A percentile compares a stretch with the other conserved stretches of the same genome.
Conservation (phyloP, 805 yeast species). For the Blastobotrys chiropterorum region DNA sequence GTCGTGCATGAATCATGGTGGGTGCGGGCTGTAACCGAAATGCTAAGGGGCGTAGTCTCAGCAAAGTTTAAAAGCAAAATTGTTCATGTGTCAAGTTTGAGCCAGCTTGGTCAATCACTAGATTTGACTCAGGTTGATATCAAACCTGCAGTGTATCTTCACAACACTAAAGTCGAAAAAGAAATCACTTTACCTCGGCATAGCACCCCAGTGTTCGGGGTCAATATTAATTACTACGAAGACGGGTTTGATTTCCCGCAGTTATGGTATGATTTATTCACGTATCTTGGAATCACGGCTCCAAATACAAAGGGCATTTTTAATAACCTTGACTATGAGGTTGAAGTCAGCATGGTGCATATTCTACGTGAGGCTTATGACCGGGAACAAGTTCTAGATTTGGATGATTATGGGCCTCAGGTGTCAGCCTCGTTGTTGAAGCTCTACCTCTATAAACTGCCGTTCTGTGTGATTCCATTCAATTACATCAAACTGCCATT, state of each 20-base stretch:
- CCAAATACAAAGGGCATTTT: slow-evolving; percentile 14
- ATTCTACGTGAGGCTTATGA: slow-evolving; percentile 31
- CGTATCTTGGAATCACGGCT: slow-evolving; percentile 14
- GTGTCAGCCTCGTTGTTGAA: slow-evolving; percentile 41
- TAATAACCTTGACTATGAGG: slow-evolving; percentile 21
- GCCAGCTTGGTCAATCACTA: slow-evolving; percentile 51
- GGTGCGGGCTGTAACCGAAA: slow-evolving; percentile 67
- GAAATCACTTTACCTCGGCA: slow-evolving; percentile 45
- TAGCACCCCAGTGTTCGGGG: slow-evolving; percentile 28
- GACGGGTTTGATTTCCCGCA: slow-evolving; percentile 22
- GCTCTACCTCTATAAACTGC: slow-evolving; percentile 45
- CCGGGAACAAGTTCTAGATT: slow-evolving; percentile 47
- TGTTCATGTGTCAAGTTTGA: slow-evolving; percentile 43
- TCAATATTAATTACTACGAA: not conserved
- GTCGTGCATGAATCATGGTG: slow-evolving; percentile 92
- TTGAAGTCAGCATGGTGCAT: no score
- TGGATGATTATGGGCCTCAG: slow-evolving; percentile 52
- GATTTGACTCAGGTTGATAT: slow-evolving; percentile 76
- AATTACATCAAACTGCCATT: slow-evolving; percentile 48
- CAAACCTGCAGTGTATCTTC: slow-evolving; percentile 65
- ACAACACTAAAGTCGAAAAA: slow-evolving; percentile 52
- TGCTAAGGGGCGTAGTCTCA: slow-evolving; percentile 56
- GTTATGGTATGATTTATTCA: slow-evolving; percentile 30
- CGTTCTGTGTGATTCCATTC: slow-evolving; percentile 49
- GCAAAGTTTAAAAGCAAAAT: slow-evolving; percentile 40